Evolutionary conservation across 2,329 filamentous ascomycete genomes (phyloP).

Genomic region (Epichloe glyceriae): DNA sequence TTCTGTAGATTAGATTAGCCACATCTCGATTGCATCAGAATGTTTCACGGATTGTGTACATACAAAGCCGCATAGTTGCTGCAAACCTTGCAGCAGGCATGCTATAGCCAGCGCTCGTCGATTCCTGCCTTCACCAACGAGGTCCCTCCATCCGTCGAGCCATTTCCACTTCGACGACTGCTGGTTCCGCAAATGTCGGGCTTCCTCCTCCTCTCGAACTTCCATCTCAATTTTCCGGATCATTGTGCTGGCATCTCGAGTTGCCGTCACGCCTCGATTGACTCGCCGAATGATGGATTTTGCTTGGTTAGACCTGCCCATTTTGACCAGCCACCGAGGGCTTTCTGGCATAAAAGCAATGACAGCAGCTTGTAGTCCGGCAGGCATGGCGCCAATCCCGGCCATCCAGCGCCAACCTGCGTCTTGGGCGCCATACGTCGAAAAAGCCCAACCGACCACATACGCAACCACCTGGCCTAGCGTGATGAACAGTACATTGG

Average conservation of each 20-base stretch:
- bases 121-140: constrained; percentile 48
- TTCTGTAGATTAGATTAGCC: constrained; percentile 36
- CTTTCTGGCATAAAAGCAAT: constrained; percentile 73
- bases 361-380: constrained; percentile 54
- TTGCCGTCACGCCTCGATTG: constrained; percentile 37
- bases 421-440: constrained; percentile 33
- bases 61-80: constrained; percentile 79
- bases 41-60: constrained; percentile 17
- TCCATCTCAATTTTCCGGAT: constrained; percentile 61
- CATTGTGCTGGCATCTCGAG: constrained; percentile 41
- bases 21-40: neutral
- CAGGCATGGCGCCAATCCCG: constrained; percentile 68
- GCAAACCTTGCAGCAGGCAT: constrained; percentile 72
- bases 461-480: constrained; percentile 84
- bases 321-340: constrained; percentile 72
- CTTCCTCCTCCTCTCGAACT: constrained; percentile 55
- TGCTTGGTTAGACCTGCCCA: constrained; percentile 48
- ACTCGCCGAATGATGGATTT: constrained; percentile 51
- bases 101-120: constrained; percentile 70
- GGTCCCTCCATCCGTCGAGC: constrained; percentile 37
- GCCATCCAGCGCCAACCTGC: constrained; percentile 88
- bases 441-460: constrained; percentile 65
- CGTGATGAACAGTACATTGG: constrained; percentile 73
- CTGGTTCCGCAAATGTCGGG: constrained; percentile 22
- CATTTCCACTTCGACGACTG: constrained; percentile 20